These are phyloP conservation scores for Fremontodendron californicum DNA, from an alignment of 345 rosid species.

Conservation along the genomic window DNA sequence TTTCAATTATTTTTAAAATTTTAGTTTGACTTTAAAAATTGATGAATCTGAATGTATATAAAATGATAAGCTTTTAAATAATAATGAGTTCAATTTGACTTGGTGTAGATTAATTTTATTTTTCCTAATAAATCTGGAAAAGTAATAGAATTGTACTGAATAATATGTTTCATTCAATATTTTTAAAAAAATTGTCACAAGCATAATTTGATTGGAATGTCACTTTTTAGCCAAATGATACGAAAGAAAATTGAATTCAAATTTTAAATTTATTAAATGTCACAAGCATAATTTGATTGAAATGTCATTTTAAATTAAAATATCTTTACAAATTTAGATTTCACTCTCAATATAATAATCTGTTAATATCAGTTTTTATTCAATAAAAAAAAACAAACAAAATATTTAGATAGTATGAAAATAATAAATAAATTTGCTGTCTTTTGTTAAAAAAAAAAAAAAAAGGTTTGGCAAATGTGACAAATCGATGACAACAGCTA, in stretches of 20 bases:
- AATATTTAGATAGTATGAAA: background rate
- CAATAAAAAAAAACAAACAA: background rate
- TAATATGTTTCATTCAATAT: background rate
- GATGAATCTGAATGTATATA: too few relatives aligned
- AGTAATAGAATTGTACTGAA: background rate
- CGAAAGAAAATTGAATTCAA: too few relatives aligned
- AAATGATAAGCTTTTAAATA: background rate
- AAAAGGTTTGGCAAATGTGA: slow-evolving; percentile 1
- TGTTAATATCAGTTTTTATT: background rate
- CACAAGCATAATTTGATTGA: too few relatives aligned
- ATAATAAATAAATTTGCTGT: background rate
- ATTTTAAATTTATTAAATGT: too few relatives aligned
- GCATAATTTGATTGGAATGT: too few relatives aligned
- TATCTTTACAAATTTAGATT: background rate
- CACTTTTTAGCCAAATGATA: too few relatives aligned
- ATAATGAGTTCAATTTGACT: background rate
- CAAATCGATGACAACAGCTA: background rate
- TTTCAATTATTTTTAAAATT: too few relatives aligned
- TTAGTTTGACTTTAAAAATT: too few relatives aligned
- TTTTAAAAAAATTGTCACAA: too few relatives aligned
- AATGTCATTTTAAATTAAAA: too few relatives aligned
- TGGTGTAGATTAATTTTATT: background rate
- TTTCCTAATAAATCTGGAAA: background rate
- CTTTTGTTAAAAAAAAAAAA: background rate
- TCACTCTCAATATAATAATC: background rate